Evolutionary conservation across 805 yeast genomes (phyloP), one percentile per base, ranked within the genome.

Genomic region (Priceomyces melissophilus): DNA sequence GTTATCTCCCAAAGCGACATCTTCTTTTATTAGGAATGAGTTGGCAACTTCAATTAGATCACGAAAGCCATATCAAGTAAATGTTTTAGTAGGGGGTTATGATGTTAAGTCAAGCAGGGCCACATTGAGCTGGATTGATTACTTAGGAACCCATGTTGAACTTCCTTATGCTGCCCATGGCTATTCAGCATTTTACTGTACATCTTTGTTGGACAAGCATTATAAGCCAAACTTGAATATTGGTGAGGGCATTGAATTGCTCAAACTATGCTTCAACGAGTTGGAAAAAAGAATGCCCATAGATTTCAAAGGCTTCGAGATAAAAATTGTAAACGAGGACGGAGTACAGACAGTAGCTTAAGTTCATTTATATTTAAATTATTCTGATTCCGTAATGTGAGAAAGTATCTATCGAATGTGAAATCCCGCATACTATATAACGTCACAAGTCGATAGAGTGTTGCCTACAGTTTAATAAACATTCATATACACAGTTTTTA

Each of bases 161-260:
- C 73, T 93, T 44, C 98, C 99, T 11, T 93, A 93, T 59, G 96
- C 95, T 12, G 98, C 98, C 2, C 99, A 93, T 61, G 99, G 99
- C 10, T 93, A 93, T 58, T 96, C 98, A n/a, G 96, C 95, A 1
- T 93, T 91, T 65, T 93, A 93, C 63, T 82, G 96, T 26, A 76
- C 88, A 63, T 86, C 98, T 2, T 69, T 91, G 48, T 73, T 93
- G 50, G 99, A 93, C 69, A 89, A 84, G 52, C 96, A 89, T 65
- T 89, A 90, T 67, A 77, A 82, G 59, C 73, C 81, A 32, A 90
- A 82, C 52, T 78, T 90, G 81, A 69, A 77, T 5, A 63, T 78
- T 31, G 87, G 81, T 30, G 91, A 88, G 45, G 99, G 97, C 2
- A 58, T 91, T 44, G 73, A 81, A 35, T 72, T 93, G 52, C 74